Evolutionary conservation across 257 asterid genomes (phyloP), one percentile per base, ranked within the genome.

Genomic region (Capsicum chinense): DNA sequence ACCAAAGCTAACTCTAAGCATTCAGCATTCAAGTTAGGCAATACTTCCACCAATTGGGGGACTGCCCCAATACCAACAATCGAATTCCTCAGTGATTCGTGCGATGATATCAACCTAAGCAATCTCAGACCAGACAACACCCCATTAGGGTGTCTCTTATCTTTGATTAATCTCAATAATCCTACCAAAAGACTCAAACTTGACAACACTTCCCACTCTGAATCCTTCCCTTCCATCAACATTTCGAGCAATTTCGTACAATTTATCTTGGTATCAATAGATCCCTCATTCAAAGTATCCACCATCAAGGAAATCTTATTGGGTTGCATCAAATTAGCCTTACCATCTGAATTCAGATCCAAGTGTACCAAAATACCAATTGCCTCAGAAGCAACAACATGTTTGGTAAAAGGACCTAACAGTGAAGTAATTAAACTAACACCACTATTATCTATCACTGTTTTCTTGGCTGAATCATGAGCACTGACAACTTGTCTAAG

Each of bases 121-220:
- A 92, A 86, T 63, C 90, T 82, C 62, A 94, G 92, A 57, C 93
- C 95, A 0, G 95, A 87, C 5, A 87, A 83, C 64, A 90, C 91
- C 54, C 94, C 97, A 17, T 79, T 85, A 0, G 92, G 90, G 60
- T 92, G 92, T 54, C 86, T 85, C 92, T 89, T 93, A 86, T 92
- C 95, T 84, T 91, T 89, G 58, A 91, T 92, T 12, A 94, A 81
- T 87, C 97, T 90, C 90, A 94, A 84, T 83, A 94, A 86, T 64
- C 97, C 97, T 8, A 92, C 98, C 84, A 94, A 86, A 67, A 94
- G 91, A 69, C 94, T 92, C 90, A 91, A 91, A 84, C 94, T 92
- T 37, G 95, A 88, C 57, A 91, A 83, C 3, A 91, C 83, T 70
- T 93, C 92, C 0, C 88, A 58, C 54, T 89, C 89, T 16, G 91